phyloP scores from a whole-genome alignment of 2,329 filamentous ascomycete genomes.

The Diaporthe sp. region DNA sequence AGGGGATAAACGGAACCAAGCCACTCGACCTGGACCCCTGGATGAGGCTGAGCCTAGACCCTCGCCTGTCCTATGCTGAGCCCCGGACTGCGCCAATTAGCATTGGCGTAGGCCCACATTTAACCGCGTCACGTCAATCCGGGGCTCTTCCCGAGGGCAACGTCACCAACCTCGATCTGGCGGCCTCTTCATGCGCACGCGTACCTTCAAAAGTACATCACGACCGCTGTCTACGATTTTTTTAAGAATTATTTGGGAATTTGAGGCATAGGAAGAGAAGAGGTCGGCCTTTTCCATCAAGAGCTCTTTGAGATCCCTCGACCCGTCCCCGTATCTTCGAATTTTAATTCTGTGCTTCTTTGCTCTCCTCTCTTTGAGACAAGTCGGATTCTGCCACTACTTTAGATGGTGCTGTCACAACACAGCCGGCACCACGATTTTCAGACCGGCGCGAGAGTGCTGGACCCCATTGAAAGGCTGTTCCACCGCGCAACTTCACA shows the following conservation, averaged over 20 bases:
- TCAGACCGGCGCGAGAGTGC: too few species aligned
- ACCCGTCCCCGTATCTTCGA: not conserved
- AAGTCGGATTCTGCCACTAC: not conserved
- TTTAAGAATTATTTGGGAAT: not conserved
- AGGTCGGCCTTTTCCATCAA: not conserved
- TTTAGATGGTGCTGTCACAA: not conserved
- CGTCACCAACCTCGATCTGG: not conserved
- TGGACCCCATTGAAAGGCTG: too few species aligned
- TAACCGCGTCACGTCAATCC: slow-evolving; percentile 18
- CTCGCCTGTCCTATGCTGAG: not conserved
- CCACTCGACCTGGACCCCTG: not conserved
- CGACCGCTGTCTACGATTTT: not conserved
- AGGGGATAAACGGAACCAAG: not conserved
- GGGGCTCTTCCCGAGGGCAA: not conserved
- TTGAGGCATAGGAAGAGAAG: too few species aligned
- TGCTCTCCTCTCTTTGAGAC: not conserved
- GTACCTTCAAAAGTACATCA: not conserved
- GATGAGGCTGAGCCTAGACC: not conserved
- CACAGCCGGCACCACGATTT: not conserved
- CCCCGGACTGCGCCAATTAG: not conserved
- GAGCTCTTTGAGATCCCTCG: not conserved
- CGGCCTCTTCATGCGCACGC: not conserved
- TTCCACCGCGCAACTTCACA: too few species aligned
- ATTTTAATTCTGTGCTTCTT: not conserved
- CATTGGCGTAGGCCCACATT: not conserved